Evolutionary conservation across 352 stramenopile genomes (phyloP).

Genomic region (Aphanomyces stellatus): DNA sequence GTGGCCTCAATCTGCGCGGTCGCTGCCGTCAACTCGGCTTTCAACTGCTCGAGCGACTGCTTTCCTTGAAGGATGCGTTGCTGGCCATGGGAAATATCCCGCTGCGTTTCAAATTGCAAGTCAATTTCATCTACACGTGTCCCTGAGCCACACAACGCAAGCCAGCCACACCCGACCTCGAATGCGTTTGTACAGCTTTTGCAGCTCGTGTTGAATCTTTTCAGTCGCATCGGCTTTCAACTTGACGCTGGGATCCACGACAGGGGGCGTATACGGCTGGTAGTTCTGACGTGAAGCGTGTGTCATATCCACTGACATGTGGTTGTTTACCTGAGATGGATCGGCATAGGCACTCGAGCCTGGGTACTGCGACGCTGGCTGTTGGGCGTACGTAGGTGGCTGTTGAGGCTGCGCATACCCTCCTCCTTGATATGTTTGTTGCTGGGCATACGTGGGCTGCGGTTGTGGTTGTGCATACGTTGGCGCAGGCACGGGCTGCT

Average conservation of each 20-base stretch:
- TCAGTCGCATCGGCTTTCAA: constrained; percentile 66
- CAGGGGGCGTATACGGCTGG: not conserved
- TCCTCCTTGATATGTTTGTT: constrained; percentile 9
- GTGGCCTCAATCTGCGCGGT: constrained; percentile 44
- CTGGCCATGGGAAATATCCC: constrained; percentile 68
- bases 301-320: no score
- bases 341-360: no score
- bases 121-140: constrained; percentile 36
- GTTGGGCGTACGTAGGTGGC: not conserved
- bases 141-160: no score
- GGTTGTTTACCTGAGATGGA: no score
- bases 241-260: constrained; percentile 38
- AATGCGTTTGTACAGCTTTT: constrained; percentile 71
- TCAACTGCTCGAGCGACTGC: constrained; percentile 61
- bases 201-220: constrained; percentile 71
- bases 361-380: constrained; percentile 14
- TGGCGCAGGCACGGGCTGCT: constrained; percentile 18
- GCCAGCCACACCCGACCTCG: no score
- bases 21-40: constrained; percentile 50
- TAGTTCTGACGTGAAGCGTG: constrained; percentile 22
- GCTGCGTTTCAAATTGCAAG: constrained; percentile 77
- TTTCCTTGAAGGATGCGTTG: constrained; percentile 69
- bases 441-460: not conserved
- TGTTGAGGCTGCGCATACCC: not conserved
- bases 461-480: not conserved